Evolutionary conservation across 495 filamentous ascomycete species (phyloP).

Genomic region (Talaromyces wortmannii): DNA sequence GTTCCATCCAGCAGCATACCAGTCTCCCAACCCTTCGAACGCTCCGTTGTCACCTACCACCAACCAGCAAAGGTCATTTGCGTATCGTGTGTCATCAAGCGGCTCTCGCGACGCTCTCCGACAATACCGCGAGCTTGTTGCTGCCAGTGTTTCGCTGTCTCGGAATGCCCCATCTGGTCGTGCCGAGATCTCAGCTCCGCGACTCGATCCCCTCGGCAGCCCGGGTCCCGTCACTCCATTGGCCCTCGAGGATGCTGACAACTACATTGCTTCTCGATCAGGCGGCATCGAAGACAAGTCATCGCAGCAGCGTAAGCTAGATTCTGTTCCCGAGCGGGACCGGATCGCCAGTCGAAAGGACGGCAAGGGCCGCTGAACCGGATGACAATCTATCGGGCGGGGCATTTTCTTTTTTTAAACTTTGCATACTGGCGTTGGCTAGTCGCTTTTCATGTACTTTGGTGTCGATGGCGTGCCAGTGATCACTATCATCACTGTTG

Average conservation of each 20-base stretch:
- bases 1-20: slow-evolving; percentile 44
- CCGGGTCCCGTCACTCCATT: slow-evolving; percentile 76
- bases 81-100: slow-evolving; percentile 26
- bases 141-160: slow-evolving; percentile 14
- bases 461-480: neutral
- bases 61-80: slow-evolving; percentile 6
- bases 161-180: slow-evolving; percentile 20
- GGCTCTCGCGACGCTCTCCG: slow-evolving; percentile 26
- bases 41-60: slow-evolving; percentile 1
- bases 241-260: slow-evolving; percentile 52
- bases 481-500: neutral
- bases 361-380: slow-evolving; percentile 24
- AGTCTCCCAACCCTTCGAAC: slow-evolving; percentile 16
- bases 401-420: no score
- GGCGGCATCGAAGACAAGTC: neutral
- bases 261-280: slow-evolving; percentile 43
- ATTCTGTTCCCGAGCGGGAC: slow-evolving; percentile 32
- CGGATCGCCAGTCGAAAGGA: slow-evolving; percentile 14
- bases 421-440: neutral
- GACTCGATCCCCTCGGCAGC: slow-evolving; percentile 61
- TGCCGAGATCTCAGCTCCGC: slow-evolving; percentile 50
- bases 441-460: neutral
- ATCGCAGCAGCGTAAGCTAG: slow-evolving; percentile 3
- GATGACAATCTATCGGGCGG: neutral
- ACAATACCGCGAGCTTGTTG: slow-evolving; percentile 31